phyloP scores from a whole-genome alignment of 352 stramenopile genomes.

The Stephanocyclus meneghinianus region DNA sequence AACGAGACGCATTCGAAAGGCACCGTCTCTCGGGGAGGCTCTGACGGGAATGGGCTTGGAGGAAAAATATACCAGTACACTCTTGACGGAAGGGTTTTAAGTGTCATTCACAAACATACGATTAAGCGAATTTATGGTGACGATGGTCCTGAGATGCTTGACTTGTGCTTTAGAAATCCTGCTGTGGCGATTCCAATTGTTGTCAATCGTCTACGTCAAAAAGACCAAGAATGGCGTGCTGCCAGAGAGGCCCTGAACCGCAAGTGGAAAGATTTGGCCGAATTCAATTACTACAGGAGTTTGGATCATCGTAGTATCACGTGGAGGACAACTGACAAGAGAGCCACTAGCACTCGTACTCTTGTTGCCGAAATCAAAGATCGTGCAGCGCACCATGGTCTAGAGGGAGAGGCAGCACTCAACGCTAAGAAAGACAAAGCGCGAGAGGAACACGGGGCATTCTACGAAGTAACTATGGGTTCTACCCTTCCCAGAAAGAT shows the following conservation, averaged over 20 bases:
- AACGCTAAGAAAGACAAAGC: slow-evolving; percentile 73
- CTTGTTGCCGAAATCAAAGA: slow-evolving; percentile 86
- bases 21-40: slow-evolving; percentile 2
- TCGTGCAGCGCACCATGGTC: slow-evolving; percentile 64
- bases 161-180: slow-evolving; percentile 96
- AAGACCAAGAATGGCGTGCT: slow-evolving; percentile 93
- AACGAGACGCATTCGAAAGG: slow-evolving; percentile 41
- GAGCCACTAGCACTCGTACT: slow-evolving; percentile 92
- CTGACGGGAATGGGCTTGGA: slow-evolving; percentile 57
- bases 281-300: slow-evolving; percentile 98
- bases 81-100: slow-evolving; percentile 91
- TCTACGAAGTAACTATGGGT: slow-evolving; percentile 79
- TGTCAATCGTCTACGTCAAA: slow-evolving; percentile 97
- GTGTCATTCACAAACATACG: slow-evolving; percentile 95
- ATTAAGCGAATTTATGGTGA: slow-evolving; percentile 97
- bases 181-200: slow-evolving; percentile 97
- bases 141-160: slow-evolving; percentile 81
- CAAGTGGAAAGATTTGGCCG: slow-evolving; percentile 95
- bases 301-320: slow-evolving; percentile 98
- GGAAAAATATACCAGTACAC: slow-evolving; percentile 85
- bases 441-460: slow-evolving; percentile 79
- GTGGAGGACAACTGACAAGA: slow-evolving; percentile 98
- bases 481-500: slow-evolving; percentile 55
- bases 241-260: slow-evolving; percentile 92
- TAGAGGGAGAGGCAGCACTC: slow-evolving; percentile 66